Base-by-base conservation (phyloP, 2,329 filamentous ascomycete species). In the Periconia macrospinosa region DNA sequence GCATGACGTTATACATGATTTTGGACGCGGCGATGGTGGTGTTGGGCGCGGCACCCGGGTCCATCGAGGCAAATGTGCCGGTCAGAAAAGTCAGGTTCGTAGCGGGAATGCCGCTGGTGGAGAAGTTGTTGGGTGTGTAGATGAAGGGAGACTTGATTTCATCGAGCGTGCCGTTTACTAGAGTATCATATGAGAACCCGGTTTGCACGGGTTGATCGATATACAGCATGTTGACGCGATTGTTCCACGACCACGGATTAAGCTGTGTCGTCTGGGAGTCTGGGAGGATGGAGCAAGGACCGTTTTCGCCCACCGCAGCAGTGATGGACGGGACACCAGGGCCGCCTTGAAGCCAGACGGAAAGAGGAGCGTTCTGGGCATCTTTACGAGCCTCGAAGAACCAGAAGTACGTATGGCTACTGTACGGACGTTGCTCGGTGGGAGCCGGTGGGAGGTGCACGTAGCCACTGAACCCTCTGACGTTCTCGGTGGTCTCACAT, bases 151-250 rank as follows among this genome's bases (percentile, higher is more conserved):
- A 42, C 11, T 13, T 18, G 7, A 52, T 17, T 37, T 46, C 41
- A 19, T 60, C 49, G 19, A 60, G 30, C 18, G 58, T 60, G 2
- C 58, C 55, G 30, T 58, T 58, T 52, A 63, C 46, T 11, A 55
- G 40, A 2, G 58, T 58, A 19, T 67, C 58, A 41, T 84, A 84
- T 2, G 79, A 82, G 67, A 83, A 83, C 8, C 83, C 83, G 37
- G 82, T 79, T 45, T 82, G 78, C 2, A 76, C 78, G 0, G 82
- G 86, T 68, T 88, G 84, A 57, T 88, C 85, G 52, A 89, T 78
- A 69, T 85, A 89, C n/a, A 89, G 79, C 66, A 77, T 71, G 49
- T 77, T 77, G 23, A 70, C 70, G 42, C 84, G 75, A 52, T 81
- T 80, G 58, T 85, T 86, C 81, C 83, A 86, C 0, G 81, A 82